Base-by-base conservation (phyloP, 163 green algal species). In the Scenedesmus sp. region DNA sequence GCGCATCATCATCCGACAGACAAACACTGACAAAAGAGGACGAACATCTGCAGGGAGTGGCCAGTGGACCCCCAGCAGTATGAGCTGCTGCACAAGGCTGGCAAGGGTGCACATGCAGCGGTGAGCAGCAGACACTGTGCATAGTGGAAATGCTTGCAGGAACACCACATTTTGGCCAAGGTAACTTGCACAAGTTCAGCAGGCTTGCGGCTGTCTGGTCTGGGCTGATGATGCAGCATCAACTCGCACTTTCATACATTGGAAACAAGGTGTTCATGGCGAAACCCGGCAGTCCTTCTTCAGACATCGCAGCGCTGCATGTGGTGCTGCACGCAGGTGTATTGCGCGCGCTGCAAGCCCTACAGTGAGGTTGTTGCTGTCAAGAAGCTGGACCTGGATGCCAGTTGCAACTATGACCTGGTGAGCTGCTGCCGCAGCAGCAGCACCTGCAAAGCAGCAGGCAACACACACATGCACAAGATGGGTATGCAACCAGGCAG, bases 371-470 rank as follows among this genome's bases (percentile, higher is more conserved):
- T 95, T 22, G 96, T 99, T 10, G 97, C 97, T 12, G 95, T 99
- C 20, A 99, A 99, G 93, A 93, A 97, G 72, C 46, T 99, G 42
- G 96, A 99, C 88, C 88, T 99, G 70, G 97, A 99, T 70, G 96
- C 95, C 83, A 93, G 96, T 46, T 97, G 96, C 91, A 95, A 92
- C 95, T 95, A 91, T 83, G 84, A 89, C 91, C 93, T 98, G 93
- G 95, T 98, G 35, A 73, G 76, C 76, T 26, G 76, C 30, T 33
- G 81, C 59, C 44, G 61, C 85, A 49, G 68, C 7, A 83, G 35
- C 85, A 84, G 70, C 85, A 73, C 42, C n/a, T 43, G 68, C 56
- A 43, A 65, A 46, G 43, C 18, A 87, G 82, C 82, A 83, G 2
- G 33, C 73, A 33, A 42, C n/a, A 81, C 24, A 42, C 56, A 68